Base-by-base conservation (phyloP, 768 basidiomycete genomes). In the Tylopilus subfusipes region DNA sequence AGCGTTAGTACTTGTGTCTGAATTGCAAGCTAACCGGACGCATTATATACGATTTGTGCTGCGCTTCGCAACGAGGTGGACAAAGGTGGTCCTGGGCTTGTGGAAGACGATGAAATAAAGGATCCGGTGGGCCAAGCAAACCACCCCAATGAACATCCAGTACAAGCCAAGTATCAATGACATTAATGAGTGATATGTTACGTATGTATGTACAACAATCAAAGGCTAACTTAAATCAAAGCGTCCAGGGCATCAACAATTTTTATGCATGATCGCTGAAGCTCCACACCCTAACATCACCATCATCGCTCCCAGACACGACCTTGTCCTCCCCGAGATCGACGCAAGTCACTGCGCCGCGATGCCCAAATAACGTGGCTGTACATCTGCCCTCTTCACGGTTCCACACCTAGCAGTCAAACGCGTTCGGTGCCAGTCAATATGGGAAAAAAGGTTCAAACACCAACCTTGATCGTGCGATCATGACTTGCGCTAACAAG, bases 401-500 rank as follows among this genome's bases (percentile, higher is more conserved):
- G 53, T 87, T 88, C 97, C 97, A 98, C 36, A 99, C 88, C 92
- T 94, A 39, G 21, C 25, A 31, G 18, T 36, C 30, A 52, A 40
- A 40, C 18, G 27, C 27, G 29, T 53, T 54, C 40, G 43, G 34
- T 29, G 48, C 9, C 3, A 34, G 21, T 30, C 27, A 30, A 52
- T 21, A 48, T 51, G 54, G 49, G 42, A 52, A 31, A 68, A 22
- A 24, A 24, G 2, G 14, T 16, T 40, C 16, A 18, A 49, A 27
- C 22, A 49, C 82, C 57, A 47, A 93, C 94, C 84, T 97, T 97
- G 77, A 97, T 89, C n/a, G 93, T 97, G 27, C 93, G 82, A 72
- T 97, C 93, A 67, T 98, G 96, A 64, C 93, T 95, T 8, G 85
- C 95, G 50, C 90, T 94, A 24, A 94, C 93, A 46, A 99, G 75